phyloP scores from a whole-genome alignment of 208 protist genomes.

The Wallacemonas sp. region DNA sequence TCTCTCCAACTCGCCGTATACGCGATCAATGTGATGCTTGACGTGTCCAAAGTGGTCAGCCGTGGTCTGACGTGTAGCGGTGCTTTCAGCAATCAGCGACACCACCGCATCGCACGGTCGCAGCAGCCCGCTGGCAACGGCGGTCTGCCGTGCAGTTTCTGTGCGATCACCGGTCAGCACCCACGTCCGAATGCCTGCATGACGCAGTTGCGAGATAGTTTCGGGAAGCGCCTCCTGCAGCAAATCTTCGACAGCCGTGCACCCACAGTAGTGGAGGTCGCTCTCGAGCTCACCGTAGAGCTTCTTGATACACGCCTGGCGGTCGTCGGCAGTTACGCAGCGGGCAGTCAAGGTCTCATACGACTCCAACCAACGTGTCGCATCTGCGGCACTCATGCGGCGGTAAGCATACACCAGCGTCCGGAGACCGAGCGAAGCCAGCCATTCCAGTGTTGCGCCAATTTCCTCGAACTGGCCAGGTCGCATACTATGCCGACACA shows the following conservation, averaged over 20 bases:
- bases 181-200: constrained; percentile 90
- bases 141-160: constrained; percentile 97
- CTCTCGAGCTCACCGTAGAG: constrained; percentile 81
- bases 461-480: not conserved
- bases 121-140: constrained; percentile 62
- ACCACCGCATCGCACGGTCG: constrained; percentile 36
- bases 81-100: constrained; percentile 37
- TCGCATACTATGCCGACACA: constrained; percentile 24
- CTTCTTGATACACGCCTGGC: constrained; percentile 25
- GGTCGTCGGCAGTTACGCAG: constrained; percentile 19
- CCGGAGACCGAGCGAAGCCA: constrained; percentile 60
- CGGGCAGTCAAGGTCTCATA: constrained; percentile 24
- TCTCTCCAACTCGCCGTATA: constrained; percentile 2
- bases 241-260: constrained; percentile 95
- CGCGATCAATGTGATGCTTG: constrained; percentile 24
- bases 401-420: constrained; percentile 71
- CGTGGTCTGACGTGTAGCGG: constrained; percentile 21
- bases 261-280: constrained; percentile 89
- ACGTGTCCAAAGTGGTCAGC: constrained; percentile 46
- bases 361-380: constrained; percentile 26
- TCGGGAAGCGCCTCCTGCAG: constrained; percentile 94
- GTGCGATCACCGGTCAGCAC: constrained; percentile 98
- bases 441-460: constrained; percentile 16
- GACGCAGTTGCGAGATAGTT: constrained; percentile 77
- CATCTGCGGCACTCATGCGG: constrained; percentile 42